Conservation (phyloP, 176 grass and related monocot genomes). For the Bonia amplexicaulis region DNA sequence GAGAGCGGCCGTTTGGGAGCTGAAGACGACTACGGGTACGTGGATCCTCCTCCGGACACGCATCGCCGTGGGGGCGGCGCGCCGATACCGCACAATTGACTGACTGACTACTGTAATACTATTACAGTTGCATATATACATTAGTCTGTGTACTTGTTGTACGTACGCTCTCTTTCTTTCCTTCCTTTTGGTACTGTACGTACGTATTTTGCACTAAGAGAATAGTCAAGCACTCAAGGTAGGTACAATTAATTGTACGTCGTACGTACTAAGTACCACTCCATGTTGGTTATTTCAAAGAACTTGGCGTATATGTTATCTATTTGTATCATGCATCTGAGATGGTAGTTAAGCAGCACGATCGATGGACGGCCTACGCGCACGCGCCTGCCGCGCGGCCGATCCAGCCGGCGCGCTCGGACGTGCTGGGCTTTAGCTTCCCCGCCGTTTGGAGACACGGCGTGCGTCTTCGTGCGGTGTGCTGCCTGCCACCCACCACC, state of each 20-base stretch:
- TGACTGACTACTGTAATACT: neutral
- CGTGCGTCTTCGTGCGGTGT: no score
- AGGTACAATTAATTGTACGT: neutral
- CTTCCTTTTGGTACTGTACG: neutral
- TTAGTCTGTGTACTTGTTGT: neutral
- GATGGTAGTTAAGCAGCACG: no score
- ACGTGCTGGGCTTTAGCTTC: no score
- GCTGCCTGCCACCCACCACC: no score
- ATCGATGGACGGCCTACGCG: no score
- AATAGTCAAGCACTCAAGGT: neutral
- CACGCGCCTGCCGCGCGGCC: no score
- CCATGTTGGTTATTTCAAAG: no score
- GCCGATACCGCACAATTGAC: conserved; percentile 25
- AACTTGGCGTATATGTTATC: no score
- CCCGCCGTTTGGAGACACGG: no score
- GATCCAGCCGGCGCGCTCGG: no score
- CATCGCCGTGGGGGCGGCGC: neutral
- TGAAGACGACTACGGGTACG: neutral
- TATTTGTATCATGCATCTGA: no score
- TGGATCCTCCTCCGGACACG: neutral
- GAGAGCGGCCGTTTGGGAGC: no score
- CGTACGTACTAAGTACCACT: neutral
- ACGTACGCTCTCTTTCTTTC: neutral
- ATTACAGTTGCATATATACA: neutral
- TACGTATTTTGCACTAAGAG: neutral